A percentile compares a stretch with the other conserved stretches of the same genome.
Evolutionary conservation across 441 rosid species (phyloP).

Genomic region (Erodium moschatum): DNA sequence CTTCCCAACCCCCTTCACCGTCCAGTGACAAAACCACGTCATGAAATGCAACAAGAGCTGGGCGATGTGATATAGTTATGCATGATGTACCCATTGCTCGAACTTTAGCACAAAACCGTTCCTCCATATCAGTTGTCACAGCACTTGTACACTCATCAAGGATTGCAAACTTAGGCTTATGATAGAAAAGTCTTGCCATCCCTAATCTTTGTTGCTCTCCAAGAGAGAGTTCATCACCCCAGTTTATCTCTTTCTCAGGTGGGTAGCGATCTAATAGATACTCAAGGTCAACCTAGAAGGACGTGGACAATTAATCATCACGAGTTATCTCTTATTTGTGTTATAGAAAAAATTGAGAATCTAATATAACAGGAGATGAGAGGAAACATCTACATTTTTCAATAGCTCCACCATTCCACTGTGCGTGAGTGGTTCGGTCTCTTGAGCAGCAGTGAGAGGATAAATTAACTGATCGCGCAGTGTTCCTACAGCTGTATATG

Average conservation of each 20-base stretch:
- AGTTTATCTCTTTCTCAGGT: slow-evolving; percentile 77
- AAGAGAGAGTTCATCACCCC: slow-evolving; percentile 97
- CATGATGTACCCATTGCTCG: slow-evolving; percentile 99
- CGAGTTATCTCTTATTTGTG: slow-evolving; percentile 3
- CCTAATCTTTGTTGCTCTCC: slow-evolving; percentile 99
- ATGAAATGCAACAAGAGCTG: slow-evolving; percentile 97
- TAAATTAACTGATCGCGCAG: slow-evolving; percentile 96
- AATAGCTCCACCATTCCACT: slow-evolving; percentile 85
- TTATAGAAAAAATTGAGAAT: slow-evolving; percentile 5
- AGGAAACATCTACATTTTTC: slow-evolving; percentile 54
- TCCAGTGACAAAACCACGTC: slow-evolving; percentile 93
- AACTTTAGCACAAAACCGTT: slow-evolving; percentile 92
- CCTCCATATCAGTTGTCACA: slow-evolving; percentile 99
- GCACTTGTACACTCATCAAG: slow-evolving; percentile 99
- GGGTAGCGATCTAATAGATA: slow-evolving; percentile 93
- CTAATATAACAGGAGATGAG: slow-evolving; percentile 13
- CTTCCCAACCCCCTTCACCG: slow-evolving; percentile 97
- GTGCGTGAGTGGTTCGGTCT: slow-evolving; percentile 57
- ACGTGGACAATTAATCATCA: slow-evolving; percentile 11
- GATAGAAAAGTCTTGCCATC: slow-evolving; percentile 98
- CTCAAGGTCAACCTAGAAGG: slow-evolving; percentile 81
- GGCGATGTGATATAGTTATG: slow-evolving; percentile 99
- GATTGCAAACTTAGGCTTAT: slow-evolving; percentile 99
- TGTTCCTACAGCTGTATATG: slow-evolving; percentile 95
- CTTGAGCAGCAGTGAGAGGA: slow-evolving; percentile 80